These are phyloP conservation scores for Beauveria medogensis DNA, from an alignment of 2,329 filamentous ascomycete species.

Conservation along the genomic window DNA sequence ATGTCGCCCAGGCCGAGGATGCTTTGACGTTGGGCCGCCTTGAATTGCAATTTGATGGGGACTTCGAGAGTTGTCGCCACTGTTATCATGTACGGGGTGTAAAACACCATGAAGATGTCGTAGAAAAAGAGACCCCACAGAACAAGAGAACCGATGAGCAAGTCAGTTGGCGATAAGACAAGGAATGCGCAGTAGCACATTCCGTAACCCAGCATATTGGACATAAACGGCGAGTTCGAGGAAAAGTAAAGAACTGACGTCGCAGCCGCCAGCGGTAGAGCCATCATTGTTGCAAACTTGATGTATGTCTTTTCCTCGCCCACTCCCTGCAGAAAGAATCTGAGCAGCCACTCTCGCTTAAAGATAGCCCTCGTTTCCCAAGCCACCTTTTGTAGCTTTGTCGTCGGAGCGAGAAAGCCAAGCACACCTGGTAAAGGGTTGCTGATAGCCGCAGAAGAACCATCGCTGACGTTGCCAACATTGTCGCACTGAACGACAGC, in stretches of 20 bases:
- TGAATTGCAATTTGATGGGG: conserved; percentile 83
- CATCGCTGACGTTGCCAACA: conserved; percentile 22
- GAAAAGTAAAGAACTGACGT: conserved; percentile 60
- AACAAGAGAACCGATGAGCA: conserved; percentile 71
- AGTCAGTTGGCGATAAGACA: conserved; percentile 82
- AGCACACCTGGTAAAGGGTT: conserved; percentile 25
- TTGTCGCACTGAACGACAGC: conserved; percentile 31
- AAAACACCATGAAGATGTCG: conserved; percentile 89
- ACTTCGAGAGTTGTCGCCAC: conserved; percentile 86
- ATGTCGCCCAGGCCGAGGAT: conserved; percentile 96
- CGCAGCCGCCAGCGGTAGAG: conserved; percentile 44
- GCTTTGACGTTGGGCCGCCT: conserved; percentile 54
- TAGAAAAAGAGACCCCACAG: conserved; percentile 81
- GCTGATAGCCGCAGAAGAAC: conserved; percentile 17
- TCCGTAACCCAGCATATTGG: conserved; percentile 79
- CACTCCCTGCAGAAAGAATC: conserved; percentile 43
- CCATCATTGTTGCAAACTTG: conserved; percentile 49
- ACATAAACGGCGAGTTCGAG: conserved; percentile 50
- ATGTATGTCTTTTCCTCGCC: conserved; percentile 39
- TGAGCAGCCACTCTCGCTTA: conserved; percentile 43
- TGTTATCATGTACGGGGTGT: conserved; percentile 76
- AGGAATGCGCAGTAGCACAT: conserved; percentile 80
- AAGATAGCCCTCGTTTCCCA: conserved; percentile 47
- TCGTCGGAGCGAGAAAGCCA: conserved; percentile 25
- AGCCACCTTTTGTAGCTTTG: conserved; percentile 16